These are phyloP conservation scores for Colletotrichum falcatum DNA, from an alignment of 2,329 filamentous ascomycete species.

Conservation along the genomic window DNA sequence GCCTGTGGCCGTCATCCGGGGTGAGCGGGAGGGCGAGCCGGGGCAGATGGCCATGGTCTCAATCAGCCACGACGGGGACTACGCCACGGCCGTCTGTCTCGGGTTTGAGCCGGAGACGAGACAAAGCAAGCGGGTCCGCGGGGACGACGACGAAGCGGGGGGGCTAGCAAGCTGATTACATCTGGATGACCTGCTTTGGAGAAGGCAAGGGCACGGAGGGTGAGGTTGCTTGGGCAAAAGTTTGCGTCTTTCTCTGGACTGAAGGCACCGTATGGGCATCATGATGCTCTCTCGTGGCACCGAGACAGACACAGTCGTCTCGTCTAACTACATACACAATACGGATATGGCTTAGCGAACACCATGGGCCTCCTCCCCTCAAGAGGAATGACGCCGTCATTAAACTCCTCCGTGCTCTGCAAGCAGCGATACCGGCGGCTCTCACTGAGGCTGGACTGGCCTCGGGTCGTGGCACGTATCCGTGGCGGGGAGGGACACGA, in stretches of 20 bases:
- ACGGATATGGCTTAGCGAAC: too few relatives aligned
- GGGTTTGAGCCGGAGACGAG: constrained; percentile 51
- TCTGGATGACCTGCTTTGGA: not conserved
- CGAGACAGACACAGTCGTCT: not conserved
- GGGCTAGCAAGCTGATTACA: not conserved
- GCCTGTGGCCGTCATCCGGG: constrained; percentile 58
- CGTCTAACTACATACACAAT: not conserved
- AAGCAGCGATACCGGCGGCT: too few relatives aligned
- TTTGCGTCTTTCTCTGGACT: not conserved
- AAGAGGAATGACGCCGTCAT: too few relatives aligned
- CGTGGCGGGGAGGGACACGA: too few relatives aligned
- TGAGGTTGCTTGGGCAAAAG: not conserved
- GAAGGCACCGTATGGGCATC: not conserved
- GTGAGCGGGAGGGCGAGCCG: constrained; percentile 44
- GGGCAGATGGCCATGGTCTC: constrained; percentile 75
- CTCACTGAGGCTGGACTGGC: too few relatives aligned
- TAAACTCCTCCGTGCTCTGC: too few relatives aligned
- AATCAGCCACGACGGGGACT: constrained; percentile 90
- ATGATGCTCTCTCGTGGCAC: not conserved
- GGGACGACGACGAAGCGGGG: not conserved
- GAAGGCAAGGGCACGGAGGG: not conserved
- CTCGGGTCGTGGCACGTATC: too few relatives aligned
- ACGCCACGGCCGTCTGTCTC: constrained; percentile 78
- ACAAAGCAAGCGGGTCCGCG: not conserved
- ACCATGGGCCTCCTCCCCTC: too few relatives aligned